Conservation (phyloP, 306 rosid species). For the Myrica gale region DNA sequence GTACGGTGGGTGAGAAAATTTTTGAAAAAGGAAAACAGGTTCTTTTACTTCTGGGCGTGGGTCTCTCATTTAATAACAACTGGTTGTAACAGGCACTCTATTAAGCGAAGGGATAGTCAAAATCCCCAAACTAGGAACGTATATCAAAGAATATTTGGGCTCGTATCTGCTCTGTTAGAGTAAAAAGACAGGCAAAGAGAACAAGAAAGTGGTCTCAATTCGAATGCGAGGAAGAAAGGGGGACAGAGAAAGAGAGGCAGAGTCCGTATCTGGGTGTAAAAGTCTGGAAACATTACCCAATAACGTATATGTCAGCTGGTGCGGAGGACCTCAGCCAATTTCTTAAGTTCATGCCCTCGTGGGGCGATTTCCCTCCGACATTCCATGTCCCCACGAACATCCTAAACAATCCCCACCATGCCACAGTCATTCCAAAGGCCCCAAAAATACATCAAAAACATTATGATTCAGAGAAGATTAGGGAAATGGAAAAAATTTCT, state of each 20-base stretch:
- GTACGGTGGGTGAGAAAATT: not conserved
- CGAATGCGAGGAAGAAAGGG: not conserved
- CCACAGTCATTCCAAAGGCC: not conserved
- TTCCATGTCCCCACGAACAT: constrained; percentile 97
- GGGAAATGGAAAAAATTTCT: no score
- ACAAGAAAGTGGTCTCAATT: not conserved
- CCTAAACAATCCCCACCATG: constrained; percentile 30
- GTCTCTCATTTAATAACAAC: not conserved
- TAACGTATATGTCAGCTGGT: constrained; percentile 62
- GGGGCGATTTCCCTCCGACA: constrained; percentile 91
- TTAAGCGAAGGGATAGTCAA: not conserved
- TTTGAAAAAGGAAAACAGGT: not conserved
- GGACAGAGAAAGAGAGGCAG: no score
- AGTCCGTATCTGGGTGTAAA: no score
- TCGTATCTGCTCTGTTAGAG: not conserved
- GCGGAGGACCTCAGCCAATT: constrained; percentile 73
- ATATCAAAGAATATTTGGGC: not conserved
- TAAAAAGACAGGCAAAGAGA: not conserved
- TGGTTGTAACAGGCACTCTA: not conserved
- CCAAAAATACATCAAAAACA: not conserved
- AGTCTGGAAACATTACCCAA: constrained; percentile 52
- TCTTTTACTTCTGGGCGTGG: not conserved
- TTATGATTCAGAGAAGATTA: not conserved
- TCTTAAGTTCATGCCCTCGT: constrained; percentile 50
- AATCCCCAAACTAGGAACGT: not conserved